Conservation (phyloP, 441 rosid species). For the Euphorbia schlechtendalii region DNA sequence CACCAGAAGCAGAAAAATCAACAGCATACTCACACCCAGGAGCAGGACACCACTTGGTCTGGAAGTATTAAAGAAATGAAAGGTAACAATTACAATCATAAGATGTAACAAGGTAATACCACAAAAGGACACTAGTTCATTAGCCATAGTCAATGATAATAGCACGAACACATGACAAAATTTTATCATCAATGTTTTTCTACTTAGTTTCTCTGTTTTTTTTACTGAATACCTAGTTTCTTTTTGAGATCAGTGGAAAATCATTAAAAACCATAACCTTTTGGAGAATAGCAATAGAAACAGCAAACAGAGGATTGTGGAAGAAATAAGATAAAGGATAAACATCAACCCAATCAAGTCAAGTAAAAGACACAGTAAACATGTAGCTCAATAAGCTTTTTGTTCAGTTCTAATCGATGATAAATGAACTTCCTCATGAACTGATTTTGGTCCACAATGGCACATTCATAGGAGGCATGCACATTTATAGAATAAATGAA, state of each 20-base stretch:
- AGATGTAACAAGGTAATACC: neutral
- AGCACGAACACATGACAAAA: neutral
- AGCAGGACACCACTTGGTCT: slow-evolving; percentile 99
- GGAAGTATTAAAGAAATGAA: neutral
- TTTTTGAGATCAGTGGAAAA: neutral
- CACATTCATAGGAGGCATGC: neutral
- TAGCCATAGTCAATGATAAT: neutral
- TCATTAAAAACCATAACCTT: neutral
- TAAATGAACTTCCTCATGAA: neutral
- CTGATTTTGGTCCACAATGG: neutral
- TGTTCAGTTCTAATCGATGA: neutral
- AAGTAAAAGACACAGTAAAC: neutral
- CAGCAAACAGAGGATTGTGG: neutral
- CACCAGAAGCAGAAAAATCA: slow-evolving; percentile 68
- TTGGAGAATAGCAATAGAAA: neutral
- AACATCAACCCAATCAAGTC: neutral
- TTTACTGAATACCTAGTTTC: too few species aligned
- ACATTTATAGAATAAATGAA: neutral
- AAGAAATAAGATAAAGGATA: neutral
- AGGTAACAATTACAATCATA: neutral
- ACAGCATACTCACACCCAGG: slow-evolving; percentile 90
- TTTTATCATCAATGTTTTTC: neutral
- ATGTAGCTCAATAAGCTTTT: slow-evolving; percentile 3
- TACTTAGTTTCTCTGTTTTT: too few species aligned
- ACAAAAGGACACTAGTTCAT: neutral